Conservation (phyloP, 2,329 filamentous ascomycete species). For the Alternaria ethzedia region DNA sequence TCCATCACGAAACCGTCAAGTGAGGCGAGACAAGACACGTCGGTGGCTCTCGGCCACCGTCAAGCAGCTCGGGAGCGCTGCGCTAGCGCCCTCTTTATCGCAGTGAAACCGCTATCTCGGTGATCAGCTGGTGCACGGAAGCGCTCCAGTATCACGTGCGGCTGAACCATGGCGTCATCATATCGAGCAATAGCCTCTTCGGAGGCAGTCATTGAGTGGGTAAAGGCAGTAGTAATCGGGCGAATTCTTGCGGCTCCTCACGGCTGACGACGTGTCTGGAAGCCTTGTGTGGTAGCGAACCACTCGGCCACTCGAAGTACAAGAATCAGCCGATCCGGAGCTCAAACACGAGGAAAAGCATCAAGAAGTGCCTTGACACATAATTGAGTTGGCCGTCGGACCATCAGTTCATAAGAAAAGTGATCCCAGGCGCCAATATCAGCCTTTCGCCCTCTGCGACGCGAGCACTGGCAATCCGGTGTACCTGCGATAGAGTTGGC, state of each 20-base stretch:
- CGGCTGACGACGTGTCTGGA: slow-evolving; percentile 7
- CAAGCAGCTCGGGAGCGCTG: not conserved
- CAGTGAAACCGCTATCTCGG: slow-evolving; percentile 4
- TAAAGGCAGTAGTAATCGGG: not conserved
- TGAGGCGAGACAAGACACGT: slow-evolving; percentile 3
- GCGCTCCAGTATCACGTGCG: slow-evolving; percentile 2
- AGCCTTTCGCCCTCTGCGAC: not conserved
- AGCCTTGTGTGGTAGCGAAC: not conserved
- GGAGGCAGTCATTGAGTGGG: not conserved
- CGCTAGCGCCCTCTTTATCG: not conserved
- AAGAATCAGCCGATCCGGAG: not conserved
- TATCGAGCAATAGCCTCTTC: not conserved
- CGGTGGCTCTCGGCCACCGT: slow-evolving; percentile 1
- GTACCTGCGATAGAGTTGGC: slow-evolving; percentile 1
- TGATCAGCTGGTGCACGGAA: slow-evolving; percentile 8
- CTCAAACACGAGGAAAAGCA: not conserved
- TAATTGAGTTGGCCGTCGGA: not conserved
- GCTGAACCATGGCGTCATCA: slow-evolving; percentile 6
- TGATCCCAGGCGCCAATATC: not conserved
- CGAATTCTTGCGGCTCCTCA: not conserved
- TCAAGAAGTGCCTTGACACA: not conserved
- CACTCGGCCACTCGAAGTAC: not conserved
- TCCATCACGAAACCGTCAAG: not conserved
- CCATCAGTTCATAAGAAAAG: not conserved
- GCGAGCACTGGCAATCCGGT: slow-evolving; percentile 11